These are phyloP conservation scores for Cucumis melo DNA, from an alignment of 306 rosid species.

Conservation along the genomic window DNA sequence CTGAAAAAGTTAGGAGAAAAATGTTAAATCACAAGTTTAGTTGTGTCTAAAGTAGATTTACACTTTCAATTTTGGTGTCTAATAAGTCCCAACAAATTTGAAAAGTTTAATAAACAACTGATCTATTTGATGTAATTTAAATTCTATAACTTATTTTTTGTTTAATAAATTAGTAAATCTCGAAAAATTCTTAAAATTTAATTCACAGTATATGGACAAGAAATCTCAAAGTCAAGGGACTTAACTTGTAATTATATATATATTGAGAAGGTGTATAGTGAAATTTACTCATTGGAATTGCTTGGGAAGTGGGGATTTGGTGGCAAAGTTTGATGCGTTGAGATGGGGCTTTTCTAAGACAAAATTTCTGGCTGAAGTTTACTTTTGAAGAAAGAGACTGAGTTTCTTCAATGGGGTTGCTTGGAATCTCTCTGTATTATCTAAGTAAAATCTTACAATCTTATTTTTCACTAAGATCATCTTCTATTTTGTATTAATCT, in stretches of 20 bases:
- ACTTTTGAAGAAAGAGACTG: slow-evolving; percentile 6
- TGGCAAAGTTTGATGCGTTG: slow-evolving; percentile 10
- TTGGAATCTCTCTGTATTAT: slow-evolving; percentile 4
- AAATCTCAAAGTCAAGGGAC: too few species aligned
- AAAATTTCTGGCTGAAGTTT: slow-evolving; percentile 6
- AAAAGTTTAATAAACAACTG: too few species aligned
- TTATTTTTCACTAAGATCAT: neutral
- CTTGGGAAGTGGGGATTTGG: slow-evolving; percentile 14
- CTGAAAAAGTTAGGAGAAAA: neutral
- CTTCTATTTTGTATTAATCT: neutral
- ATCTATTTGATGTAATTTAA: too few species aligned
- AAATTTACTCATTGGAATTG: slow-evolving; percentile 8
- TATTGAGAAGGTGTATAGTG: neutral
- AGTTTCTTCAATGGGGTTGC: slow-evolving; percentile 3
- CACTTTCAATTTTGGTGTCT: too few species aligned
- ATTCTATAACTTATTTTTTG: too few species aligned
- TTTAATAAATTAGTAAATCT: too few species aligned
- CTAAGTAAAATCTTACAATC: neutral
- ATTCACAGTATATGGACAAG: too few species aligned
- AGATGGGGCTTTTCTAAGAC: neutral
- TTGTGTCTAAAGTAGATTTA: too few species aligned
- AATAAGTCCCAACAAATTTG: too few species aligned
- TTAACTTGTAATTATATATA: too few species aligned
- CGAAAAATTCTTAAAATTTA: too few species aligned
- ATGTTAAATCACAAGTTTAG: neutral